Conservation (phyloP, 257 asterid genomes). For the Schizonepeta tenuifolia region DNA sequence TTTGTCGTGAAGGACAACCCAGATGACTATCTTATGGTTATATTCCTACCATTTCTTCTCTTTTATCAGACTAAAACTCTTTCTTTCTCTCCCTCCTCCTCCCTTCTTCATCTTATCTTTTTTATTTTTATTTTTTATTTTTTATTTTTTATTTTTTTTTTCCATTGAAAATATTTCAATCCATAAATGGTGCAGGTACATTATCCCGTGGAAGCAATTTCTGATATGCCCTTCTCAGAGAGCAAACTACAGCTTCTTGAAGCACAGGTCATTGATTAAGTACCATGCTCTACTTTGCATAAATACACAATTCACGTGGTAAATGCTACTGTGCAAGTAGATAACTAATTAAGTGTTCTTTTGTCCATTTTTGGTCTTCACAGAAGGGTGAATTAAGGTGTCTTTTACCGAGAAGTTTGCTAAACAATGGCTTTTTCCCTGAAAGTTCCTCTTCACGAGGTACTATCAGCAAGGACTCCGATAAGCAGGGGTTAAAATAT, state of each 20-base stretch:
- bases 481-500: conserved; percentile 42
- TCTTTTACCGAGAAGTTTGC: conserved; percentile 69
- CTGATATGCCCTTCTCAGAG: conserved; percentile 63
- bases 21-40: conserved; percentile 92
- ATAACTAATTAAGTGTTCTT: neutral
- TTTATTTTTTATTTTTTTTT: too few relatives aligned
- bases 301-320: conserved; percentile 6
- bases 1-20: conserved; percentile 81
- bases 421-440: conserved; percentile 73
- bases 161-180: conserved; percentile 23
- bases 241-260: conserved; percentile 86
- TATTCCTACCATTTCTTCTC: conserved; percentile 7
- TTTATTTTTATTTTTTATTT: too few relatives aligned
- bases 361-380: conserved; percentile 26
- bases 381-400: conserved; percentile 90
- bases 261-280: conserved; percentile 68
- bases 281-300: neutral
- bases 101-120: neutral
- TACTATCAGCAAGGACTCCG: conserved; percentile 28
- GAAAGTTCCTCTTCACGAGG: conserved; percentile 45
- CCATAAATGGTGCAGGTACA: conserved; percentile 57
- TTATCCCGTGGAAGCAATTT: conserved; percentile 83
- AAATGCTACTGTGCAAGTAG: conserved; percentile 16
- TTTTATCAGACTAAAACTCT: neutral
- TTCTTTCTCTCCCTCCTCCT: neutral